Percentiles rank a stretch among this genome's conserved stretches.
phyloP scores from a whole-genome alignment of 2,329 filamentous ascomycete species.

The Cercospora sp. region DNA sequence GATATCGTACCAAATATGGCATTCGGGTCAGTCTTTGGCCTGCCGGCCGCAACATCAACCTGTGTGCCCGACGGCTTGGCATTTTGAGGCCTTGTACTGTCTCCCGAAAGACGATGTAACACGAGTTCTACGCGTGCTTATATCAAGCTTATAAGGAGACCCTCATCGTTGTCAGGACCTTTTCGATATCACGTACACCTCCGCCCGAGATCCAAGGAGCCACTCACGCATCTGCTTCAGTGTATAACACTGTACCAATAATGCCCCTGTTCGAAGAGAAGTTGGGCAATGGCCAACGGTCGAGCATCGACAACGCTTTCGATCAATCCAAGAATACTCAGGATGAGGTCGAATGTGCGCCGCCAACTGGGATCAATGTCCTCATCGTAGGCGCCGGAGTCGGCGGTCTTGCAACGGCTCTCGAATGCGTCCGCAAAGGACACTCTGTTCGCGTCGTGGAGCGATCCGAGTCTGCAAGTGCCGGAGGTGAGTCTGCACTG shows the following conservation, averaged over 20 bases:
- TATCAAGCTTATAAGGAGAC: not conserved
- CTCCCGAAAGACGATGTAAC: not conserved
- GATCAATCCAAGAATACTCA: not conserved
- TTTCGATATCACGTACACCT: not conserved
- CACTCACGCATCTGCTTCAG: not conserved
- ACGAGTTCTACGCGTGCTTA: not conserved
- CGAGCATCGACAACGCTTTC: not conserved
- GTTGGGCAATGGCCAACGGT: not conserved
- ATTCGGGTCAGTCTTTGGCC: not conserved
- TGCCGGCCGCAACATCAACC: not conserved
- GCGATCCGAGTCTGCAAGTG: conserved; percentile 15
- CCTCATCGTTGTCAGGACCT: not conserved
- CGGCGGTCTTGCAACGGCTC: conserved; percentile 27
- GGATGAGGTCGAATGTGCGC: conserved; percentile 18
- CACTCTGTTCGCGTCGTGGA: conserved; percentile 29
- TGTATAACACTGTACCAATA: not conserved
- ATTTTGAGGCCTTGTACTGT: not conserved
- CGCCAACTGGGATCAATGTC: conserved; percentile 26
- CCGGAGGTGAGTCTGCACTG: conserved; percentile 9
- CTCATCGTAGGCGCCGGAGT: conserved; percentile 30
- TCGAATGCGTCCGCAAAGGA: conserved; percentile 31
- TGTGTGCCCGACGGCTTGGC: not conserved
- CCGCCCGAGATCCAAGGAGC: not conserved
- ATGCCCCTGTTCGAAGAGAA: not conserved
- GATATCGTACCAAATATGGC: not conserved